Conservation (phyloP, 2,329 filamentous ascomycete species). For the Colletotrichum sp. region DNA sequence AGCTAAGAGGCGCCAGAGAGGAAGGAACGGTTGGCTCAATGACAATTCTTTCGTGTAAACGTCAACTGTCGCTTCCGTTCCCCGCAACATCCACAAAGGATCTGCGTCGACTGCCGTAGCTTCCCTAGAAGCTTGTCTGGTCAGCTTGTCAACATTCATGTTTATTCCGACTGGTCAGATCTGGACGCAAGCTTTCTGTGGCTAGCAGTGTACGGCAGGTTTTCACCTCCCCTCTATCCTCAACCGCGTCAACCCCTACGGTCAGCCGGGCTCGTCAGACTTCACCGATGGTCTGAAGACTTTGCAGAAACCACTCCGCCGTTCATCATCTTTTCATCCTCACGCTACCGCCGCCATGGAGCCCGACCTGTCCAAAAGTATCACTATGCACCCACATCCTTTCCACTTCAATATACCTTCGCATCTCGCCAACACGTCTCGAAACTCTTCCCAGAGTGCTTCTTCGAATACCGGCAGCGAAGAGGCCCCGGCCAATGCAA, state of each 20-base stretch:
- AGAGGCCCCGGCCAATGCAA: slow-evolving; percentile 27
- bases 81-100: not conserved
- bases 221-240: not conserved
- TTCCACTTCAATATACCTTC: slow-evolving; percentile 40
- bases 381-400: slow-evolving; percentile 49
- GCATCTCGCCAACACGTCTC: slow-evolving; percentile 26
- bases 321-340: not conserved
- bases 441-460: not conserved
- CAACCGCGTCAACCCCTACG: not conserved
- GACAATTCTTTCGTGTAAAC: not conserved
- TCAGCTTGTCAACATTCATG: not conserved
- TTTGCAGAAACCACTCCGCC: not conserved
- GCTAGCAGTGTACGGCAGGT: not conserved
- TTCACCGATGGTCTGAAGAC: not conserved
- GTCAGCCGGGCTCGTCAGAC: not conserved
- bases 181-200: not conserved
- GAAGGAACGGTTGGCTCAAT: not conserved
- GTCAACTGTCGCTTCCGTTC: not conserved
- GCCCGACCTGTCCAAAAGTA: slow-evolving; percentile 24
- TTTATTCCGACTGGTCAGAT: not conserved
- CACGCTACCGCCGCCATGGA: not conserved
- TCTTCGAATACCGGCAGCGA: slow-evolving; percentile 24
- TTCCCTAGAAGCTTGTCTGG: not conserved
- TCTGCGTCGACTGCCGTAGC: not conserved
- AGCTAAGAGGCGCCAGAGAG: not conserved